Percentiles rank a stretch among this genome's conserved stretches.
Evolutionary conservation across 75 land plant genomes (phyloP).

Genomic region (Pinus taeda): DNA sequence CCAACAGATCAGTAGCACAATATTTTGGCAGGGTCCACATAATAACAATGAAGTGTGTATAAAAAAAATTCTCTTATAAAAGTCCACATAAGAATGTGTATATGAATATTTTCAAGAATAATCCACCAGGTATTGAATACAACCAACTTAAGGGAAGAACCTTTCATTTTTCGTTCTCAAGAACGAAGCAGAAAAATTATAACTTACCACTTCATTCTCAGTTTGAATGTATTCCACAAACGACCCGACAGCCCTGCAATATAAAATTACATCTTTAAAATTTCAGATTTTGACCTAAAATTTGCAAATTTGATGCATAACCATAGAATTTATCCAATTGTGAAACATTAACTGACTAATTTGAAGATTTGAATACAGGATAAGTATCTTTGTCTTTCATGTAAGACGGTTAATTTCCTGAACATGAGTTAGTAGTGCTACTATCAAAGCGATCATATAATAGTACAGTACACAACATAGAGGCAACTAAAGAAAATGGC

Average conservation of each 20-base stretch:
- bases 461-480: not conserved
- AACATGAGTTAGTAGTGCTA: not conserved
- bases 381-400: not conserved
- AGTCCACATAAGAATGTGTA: too few relatives aligned
- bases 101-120: too few relatives aligned
- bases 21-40: too few relatives aligned
- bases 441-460: constrained; percentile 2
- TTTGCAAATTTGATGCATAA: not conserved
- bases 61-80: too few relatives aligned
- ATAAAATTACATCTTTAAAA: not conserved
- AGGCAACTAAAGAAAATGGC: not conserved
- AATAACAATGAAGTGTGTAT: too few relatives aligned
- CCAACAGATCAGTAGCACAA: too few relatives aligned
- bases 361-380: not conserved
- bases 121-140: not conserved
- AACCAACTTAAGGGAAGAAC: not conserved
- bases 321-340: not conserved
- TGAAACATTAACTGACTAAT: not conserved
- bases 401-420: not conserved
- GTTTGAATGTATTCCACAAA: constrained; percentile 88
- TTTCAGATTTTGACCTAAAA: not conserved
- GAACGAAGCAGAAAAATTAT: not conserved
- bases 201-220: constrained; percentile 83
- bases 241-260: constrained; percentile 89
- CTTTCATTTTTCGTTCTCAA: too few relatives aligned